phyloP scores from a whole-genome alignment of 2,329 filamentous ascomycete species.

The Aspergillus fumigatus region DNA sequence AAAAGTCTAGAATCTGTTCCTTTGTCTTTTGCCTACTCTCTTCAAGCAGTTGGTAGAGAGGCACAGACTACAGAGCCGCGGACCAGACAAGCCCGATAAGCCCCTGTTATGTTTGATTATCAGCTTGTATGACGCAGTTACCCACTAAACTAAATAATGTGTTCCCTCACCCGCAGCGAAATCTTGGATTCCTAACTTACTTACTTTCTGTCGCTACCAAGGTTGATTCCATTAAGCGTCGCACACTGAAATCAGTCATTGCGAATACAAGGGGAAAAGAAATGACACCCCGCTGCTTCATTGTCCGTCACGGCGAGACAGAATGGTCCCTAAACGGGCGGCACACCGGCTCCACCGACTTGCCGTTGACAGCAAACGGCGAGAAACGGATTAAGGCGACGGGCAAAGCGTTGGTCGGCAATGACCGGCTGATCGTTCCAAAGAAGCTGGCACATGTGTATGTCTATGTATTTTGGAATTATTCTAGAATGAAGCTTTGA shows the following conservation, averaged over 20 bases:
- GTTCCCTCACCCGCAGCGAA: neutral
- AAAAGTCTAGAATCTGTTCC: too few relatives aligned
- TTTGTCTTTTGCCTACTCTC: too few relatives aligned
- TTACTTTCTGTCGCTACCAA: neutral
- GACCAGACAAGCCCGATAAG: neutral
- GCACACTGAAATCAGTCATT: neutral
- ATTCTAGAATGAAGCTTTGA: neutral
- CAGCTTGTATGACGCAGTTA: neutral
- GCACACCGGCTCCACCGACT: constrained; percentile 82
- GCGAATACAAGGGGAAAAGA: neutral
- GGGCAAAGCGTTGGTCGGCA: constrained; percentile 75
- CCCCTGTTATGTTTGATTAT: neutral
- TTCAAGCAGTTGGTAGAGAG: too few relatives aligned
- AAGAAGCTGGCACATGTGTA: constrained; percentile 78
- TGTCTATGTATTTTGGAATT: constrained; percentile 33
- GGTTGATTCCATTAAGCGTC: neutral
- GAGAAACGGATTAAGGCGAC: constrained; percentile 72
- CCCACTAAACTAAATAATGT: neutral
- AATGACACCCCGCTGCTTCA: constrained; percentile 68
- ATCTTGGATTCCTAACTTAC: neutral
- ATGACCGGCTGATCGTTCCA: constrained; percentile 79
- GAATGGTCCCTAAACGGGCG: constrained; percentile 87
- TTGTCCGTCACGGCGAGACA: constrained; percentile 87
- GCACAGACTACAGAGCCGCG: too few relatives aligned
- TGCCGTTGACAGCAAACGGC: constrained; percentile 76